Conservation (phyloP, 1,139 yeast species). For the Suhomyces wounanorum region DNA sequence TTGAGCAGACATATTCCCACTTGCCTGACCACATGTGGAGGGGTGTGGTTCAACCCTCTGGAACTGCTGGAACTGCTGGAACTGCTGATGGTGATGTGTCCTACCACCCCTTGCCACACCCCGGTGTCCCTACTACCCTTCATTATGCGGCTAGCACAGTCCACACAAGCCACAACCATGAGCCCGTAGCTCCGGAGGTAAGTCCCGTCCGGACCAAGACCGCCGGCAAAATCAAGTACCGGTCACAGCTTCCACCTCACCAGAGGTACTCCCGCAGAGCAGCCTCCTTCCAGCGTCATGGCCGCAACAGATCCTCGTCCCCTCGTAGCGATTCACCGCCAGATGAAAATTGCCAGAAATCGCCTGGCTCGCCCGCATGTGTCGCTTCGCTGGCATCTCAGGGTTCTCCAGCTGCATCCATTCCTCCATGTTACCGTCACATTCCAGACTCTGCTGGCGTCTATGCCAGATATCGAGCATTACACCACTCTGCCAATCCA, state of each 20-base stretch:
- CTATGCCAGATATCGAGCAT: too few species aligned
- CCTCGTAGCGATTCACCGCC: neutral
- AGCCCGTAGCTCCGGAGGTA: neutral
- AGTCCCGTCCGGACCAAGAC: neutral
- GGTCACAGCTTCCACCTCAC: neutral
- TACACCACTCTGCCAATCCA: neutral
- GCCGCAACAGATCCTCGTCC: neutral
- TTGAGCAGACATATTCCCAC: neutral
- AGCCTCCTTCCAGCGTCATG: neutral
- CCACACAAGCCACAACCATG: neutral
- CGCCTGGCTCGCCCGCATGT: neutral
- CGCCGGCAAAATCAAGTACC: slow-evolving; percentile 1
- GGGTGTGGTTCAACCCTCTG: neutral
- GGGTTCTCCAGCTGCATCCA: too few species aligned
- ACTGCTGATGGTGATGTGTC: neutral
- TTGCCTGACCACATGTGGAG: neutral
- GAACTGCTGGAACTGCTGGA: too few species aligned
- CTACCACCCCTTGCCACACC: neutral
- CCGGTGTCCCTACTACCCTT: neutral
- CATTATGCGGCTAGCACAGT: neutral
- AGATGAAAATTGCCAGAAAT: neutral
- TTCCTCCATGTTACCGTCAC: too few species aligned
- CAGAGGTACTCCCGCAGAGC: neutral
- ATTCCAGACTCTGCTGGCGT: too few species aligned
- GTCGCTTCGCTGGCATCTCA: neutral